These are phyloP conservation scores for Colletotrichum tofieldiae DNA, from an alignment of 2,329 filamentous ascomycete genomes.

Conservation along the genomic window DNA sequence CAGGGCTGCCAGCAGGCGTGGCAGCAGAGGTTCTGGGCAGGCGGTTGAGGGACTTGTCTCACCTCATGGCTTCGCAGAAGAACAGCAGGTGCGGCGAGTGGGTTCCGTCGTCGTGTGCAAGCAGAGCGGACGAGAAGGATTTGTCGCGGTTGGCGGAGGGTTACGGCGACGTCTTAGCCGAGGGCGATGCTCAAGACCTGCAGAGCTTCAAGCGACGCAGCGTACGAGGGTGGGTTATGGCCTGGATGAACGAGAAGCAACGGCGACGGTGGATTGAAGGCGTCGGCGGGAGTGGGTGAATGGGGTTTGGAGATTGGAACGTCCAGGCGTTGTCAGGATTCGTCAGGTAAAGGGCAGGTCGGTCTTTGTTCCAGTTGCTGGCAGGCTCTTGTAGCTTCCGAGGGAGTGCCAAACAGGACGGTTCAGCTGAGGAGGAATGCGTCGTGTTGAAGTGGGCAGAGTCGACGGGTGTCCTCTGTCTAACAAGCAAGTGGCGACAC, in stretches of 20 bases:
- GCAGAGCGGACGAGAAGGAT: not conserved
- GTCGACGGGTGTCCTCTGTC: not conserved
- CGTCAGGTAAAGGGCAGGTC: slow-evolving; percentile 9
- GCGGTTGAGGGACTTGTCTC: slow-evolving; percentile 36
- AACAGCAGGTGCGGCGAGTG: slow-evolving; percentile 13
- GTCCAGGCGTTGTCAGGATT: slow-evolving; percentile 21
- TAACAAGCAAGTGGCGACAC: slow-evolving; percentile 8
- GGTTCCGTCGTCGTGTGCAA: slow-evolving; percentile 16
- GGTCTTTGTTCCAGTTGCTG: slow-evolving; percentile 29
- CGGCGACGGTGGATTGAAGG: slow-evolving; percentile 25
- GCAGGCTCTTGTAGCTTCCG: slow-evolving; percentile 13
- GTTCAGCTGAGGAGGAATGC: slow-evolving; percentile 16
- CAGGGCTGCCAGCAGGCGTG: slow-evolving; percentile 31
- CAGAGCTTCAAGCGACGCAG: not conserved
- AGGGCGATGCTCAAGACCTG: not conserved
- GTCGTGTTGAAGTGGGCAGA: not conserved
- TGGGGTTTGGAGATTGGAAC: slow-evolving; percentile 1
- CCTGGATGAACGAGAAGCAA: not conserved
- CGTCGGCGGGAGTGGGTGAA: slow-evolving; percentile 1
- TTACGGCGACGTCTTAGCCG: not conserved
- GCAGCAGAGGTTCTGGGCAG: slow-evolving; percentile 31
- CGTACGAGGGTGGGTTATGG: not conserved
- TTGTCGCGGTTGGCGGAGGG: not conserved
- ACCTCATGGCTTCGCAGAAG: slow-evolving; percentile 42
- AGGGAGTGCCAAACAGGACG: slow-evolving; percentile 6